Conservation (phyloP, 257 asterid genomes). For the Craterostigma plantagineum region DNA sequence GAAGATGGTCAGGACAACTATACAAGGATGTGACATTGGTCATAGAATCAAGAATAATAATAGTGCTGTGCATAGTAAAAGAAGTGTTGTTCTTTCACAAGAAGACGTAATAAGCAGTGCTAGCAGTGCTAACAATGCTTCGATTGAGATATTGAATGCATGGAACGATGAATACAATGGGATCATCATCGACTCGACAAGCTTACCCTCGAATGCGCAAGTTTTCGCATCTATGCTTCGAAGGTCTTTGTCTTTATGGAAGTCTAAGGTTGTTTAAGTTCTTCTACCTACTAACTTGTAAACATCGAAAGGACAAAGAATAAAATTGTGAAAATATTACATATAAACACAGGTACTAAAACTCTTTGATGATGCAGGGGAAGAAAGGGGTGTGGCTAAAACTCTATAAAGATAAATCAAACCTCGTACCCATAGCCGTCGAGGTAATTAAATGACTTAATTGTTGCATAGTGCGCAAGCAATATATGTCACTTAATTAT, state of each 20-base stretch:
- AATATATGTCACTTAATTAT: neutral
- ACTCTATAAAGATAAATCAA: constrained; percentile 17
- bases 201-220: constrained; percentile 17
- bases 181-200: constrained; percentile 16
- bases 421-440: constrained; percentile 23
- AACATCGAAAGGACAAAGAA: too few species aligned
- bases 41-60: too few species aligned
- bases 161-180: constrained; percentile 25
- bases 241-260: constrained; percentile 20
- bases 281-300: too few species aligned
- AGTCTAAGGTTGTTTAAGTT: constrained; percentile 14
- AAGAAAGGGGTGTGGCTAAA: constrained; percentile 26
- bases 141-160: constrained; percentile 10
- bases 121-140: neutral
- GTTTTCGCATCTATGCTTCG: constrained; percentile 18
- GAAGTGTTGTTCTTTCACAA: too few species aligned
- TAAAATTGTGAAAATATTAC: too few species aligned
- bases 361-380: too few species aligned
- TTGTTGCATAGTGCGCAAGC: neutral
- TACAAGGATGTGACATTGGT: too few species aligned
- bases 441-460: constrained; percentile 18
- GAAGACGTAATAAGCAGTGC: too few species aligned
- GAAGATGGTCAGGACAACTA: too few species aligned
- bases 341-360: too few species aligned
- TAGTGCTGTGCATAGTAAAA: too few species aligned